Conservation (phyloP, 1,284 basidiomycete genomes). For the Xerocomus nothofagi region DNA sequence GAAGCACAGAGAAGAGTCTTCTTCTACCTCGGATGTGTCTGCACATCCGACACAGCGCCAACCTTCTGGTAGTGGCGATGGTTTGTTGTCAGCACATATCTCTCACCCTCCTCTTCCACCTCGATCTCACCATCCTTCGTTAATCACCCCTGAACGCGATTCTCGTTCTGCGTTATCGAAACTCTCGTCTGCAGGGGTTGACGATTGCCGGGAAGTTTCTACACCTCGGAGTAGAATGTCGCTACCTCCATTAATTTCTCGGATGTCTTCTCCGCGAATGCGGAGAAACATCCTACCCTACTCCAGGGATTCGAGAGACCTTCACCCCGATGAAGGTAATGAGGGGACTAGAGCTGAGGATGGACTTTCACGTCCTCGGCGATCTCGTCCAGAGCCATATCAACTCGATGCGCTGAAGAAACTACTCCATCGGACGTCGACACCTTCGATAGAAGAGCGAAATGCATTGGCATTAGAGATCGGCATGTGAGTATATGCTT, state of each 20-base stretch:
- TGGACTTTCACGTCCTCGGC: conserved; percentile 48
- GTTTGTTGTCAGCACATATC: conserved; percentile 9
- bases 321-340: conserved; percentile 31
- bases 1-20: conserved; percentile 56
- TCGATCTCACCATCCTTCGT: conserved; percentile 42
- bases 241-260: conserved; percentile 32
- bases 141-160: conserved; percentile 26
- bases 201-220: conserved; percentile 31
- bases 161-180: conserved; percentile 18
- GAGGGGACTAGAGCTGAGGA: conserved; percentile 29
- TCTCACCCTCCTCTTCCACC: conserved; percentile 41
- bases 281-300: conserved; percentile 50
- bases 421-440: conserved; percentile 63
- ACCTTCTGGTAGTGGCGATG: conserved; percentile 13
- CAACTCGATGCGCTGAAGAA: conserved; percentile 73
- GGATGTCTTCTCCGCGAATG: conserved; percentile 37
- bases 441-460: conserved; percentile 78
- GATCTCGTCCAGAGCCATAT: conserved; percentile 74
- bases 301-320: conserved; percentile 29
- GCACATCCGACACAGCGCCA: conserved; percentile 25
- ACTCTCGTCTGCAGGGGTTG: conserved; percentile 32
- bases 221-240: conserved; percentile 31
- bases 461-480: conserved; percentile 68
- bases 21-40: conserved; percentile 30
- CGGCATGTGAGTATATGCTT: conserved; percentile 54